Percentiles rank a stretch among this genome's conserved stretches.
These are phyloP conservation scores for Schizopora paradoxa DNA, from an alignment of 1,284 basidiomycete genomes.

Conservation along the genomic window DNA sequence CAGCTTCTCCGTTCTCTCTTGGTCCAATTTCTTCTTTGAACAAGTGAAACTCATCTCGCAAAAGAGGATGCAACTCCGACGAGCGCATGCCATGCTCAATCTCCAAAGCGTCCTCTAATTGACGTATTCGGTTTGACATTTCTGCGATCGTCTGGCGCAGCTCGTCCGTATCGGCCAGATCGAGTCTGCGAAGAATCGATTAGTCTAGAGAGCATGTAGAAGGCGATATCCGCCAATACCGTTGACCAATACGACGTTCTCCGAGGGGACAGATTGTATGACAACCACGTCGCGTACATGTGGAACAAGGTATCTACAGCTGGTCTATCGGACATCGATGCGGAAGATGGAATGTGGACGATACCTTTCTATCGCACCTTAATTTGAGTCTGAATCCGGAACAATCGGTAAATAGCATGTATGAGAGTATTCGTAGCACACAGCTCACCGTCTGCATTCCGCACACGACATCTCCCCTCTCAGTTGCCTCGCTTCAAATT, in stretches of 20 bases:
- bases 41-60: conserved; percentile 8
- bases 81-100: conserved; percentile 12
- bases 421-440: background rate
- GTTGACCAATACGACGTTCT: conserved; percentile 9
- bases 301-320: conserved; percentile 12
- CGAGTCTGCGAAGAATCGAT: conserved; percentile 7
- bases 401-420: background rate
- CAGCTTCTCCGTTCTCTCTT: background rate
- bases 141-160: conserved; percentile 14
- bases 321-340: background rate
- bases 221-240: conserved; percentile 2
- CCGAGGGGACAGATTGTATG: conserved; percentile 16
- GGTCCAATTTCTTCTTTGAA: conserved; percentile 12
- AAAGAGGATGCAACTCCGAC: conserved; percentile 11
- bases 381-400: conserved; percentile 9
- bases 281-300: conserved; percentile 15
- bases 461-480: conserved; percentile 16
- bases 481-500: conserved; percentile 11
- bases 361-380: conserved; percentile 17
- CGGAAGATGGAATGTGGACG: background rate
- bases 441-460: conserved; percentile 14
- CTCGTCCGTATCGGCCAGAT: conserved; percentile 16
- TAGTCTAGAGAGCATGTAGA: background rate
- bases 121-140: conserved; percentile 18
- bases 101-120: conserved; percentile 16